Percentiles rank a stretch among this genome's conserved stretches.
phyloP scores from a whole-genome alignment of 2,329 filamentous ascomycete genomes.

The Cryphonectria naterciae region DNA sequence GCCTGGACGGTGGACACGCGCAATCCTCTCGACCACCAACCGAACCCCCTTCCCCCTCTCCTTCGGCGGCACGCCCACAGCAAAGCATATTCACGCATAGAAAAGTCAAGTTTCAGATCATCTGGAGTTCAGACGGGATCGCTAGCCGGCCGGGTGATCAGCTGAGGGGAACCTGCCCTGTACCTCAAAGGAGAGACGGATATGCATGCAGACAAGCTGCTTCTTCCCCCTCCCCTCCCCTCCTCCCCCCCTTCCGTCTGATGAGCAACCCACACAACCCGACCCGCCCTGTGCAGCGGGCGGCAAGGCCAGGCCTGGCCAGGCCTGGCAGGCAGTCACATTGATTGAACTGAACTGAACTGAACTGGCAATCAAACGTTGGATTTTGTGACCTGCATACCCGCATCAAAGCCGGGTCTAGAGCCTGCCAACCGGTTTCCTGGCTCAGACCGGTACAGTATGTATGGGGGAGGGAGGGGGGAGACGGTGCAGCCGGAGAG shows the following conservation, averaged over 20 bases:
- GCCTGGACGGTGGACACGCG: background rate
- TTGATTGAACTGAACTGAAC: background rate
- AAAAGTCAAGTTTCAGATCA: background rate
- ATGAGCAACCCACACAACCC: background rate
- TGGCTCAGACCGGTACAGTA: background rate
- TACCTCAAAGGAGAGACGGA: background rate
- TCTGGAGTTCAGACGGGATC: background rate
- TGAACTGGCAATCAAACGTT: constrained; percentile 1
- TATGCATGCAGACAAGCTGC: background rate
- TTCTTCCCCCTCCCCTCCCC: background rate
- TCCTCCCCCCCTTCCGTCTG: background rate
- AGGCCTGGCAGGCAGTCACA: background rate
- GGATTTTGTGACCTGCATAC: background rate
- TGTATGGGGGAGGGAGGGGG: background rate
- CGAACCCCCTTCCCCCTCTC: background rate
- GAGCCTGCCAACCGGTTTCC: background rate
- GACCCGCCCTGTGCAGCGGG: background rate
- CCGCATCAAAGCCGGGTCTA: background rate
- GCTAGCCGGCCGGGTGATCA: background rate
- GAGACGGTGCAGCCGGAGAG: constrained; percentile 6
- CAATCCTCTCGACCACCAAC: background rate
- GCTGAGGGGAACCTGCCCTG: background rate
- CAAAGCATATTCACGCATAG: background rate
- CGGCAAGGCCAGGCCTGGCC: background rate
- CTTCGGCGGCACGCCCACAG: background rate